Evolutionary conservation across 2,329 filamentous ascomycete genomes (phyloP), one percentile per base, ranked within the genome.

Genomic region (Nigrospora osmanthi): DNA sequence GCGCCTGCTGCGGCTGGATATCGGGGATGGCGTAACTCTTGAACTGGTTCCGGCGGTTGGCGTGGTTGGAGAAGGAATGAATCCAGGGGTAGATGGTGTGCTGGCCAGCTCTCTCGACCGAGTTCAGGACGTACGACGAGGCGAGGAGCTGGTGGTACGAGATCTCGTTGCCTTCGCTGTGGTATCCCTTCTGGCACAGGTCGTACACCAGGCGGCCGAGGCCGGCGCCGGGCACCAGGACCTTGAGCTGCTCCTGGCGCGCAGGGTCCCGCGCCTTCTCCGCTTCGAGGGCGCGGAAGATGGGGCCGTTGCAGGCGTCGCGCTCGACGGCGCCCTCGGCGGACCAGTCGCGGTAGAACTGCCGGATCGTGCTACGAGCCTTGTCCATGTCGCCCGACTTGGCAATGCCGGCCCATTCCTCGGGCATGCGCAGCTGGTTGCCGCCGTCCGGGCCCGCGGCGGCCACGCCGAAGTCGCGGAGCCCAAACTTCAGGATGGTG

Each of bases 271-370:
- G 50, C 44, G 49, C 44, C 47, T 59, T 66, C 60, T 81, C 76
- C 11, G 62, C 61, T 9, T 73, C 67, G 14, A 98, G 70, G 19
- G 81, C 82, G 15, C 64, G 59, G 47, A 94, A 66, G 7, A 97
- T 76, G 0, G 87, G 89, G 0, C 72, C 76, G 58, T 93, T 94
- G 58, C 85, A 89, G 3, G 80, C 80, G n/a, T 79, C 71, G 35
- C 93, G 74, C 69, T 98, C 94, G 0, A 64, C 60, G 3, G 69
- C 71, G 0, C 91, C 93, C 56, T 87, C 89, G 2, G 72, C 76
- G 19, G 87, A 89, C 93, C 94, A 98, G 63, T 98, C 93, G 14
- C 93, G 83, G 64, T 90, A 97, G 62, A 97, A 87, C 59, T 98
- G 93, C 11, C 91, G 82, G 42, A 98, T 75, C 2, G 90, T 97